Evolutionary conservation across 257 asterid species (phyloP).

Genomic region (Primulina huaijiensis): DNA sequence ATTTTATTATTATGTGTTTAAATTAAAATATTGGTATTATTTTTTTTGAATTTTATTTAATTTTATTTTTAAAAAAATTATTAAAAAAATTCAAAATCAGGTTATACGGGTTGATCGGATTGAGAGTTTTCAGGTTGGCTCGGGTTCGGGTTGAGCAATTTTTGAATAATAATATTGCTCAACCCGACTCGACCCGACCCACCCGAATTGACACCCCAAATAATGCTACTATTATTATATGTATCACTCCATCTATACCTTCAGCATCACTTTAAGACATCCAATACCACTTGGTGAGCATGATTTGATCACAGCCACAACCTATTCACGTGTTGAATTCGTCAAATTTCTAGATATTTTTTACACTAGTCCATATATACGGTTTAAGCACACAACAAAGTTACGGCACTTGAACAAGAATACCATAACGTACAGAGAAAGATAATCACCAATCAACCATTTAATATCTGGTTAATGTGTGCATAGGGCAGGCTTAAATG

Average conservation of each 20-base stretch:
- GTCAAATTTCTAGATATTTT: neutral
- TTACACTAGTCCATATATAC: slow-evolving; percentile 8
- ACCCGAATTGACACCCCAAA: no score
- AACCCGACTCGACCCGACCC: no score
- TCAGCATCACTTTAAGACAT: slow-evolving; percentile 65
- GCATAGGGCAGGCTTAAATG: no score
- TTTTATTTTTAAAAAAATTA: no score
- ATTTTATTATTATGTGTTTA: no score
- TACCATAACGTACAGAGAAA: neutral
- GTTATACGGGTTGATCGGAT: no score
- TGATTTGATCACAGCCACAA: slow-evolving; percentile 80
- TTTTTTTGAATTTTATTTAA: no score
- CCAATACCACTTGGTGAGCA: slow-evolving; percentile 73
- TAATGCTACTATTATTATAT: neutral
- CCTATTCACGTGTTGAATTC: slow-evolving; percentile 37
- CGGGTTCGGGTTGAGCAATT: no score
- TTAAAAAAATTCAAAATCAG: no score
- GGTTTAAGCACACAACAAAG: slow-evolving; percentile 14
- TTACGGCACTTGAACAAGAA: neutral
- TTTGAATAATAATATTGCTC: no score
- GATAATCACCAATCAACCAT: neutral
- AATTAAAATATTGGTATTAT: no score
- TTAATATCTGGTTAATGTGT: slow-evolving; percentile 36
- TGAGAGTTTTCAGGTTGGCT: no score
- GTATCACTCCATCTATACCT: slow-evolving; percentile 42